These are phyloP conservation scores for Coprinopsis sp. DNA, from an alignment of 768 basidiomycete genomes.

Conservation along the genomic window DNA sequence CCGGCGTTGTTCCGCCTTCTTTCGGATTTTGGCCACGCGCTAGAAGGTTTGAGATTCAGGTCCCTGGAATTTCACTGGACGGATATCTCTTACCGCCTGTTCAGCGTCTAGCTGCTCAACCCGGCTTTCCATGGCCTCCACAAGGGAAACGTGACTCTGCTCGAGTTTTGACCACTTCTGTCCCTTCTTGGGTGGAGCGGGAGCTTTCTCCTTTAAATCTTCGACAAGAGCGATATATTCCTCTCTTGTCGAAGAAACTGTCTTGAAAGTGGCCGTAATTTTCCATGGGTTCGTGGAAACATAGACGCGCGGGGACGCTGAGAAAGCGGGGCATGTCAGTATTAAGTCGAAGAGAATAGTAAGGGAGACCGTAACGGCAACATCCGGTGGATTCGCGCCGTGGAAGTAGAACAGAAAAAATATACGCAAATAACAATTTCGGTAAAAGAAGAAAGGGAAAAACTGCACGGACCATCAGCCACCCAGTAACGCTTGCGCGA, in stretches of 20 bases:
- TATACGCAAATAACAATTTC: slow-evolving; percentile 61
- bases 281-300: slow-evolving; percentile 90
- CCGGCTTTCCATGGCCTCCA: slow-evolving; percentile 58
- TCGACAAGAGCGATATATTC: slow-evolving; percentile 69
- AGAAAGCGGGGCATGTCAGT: slow-evolving; percentile 21
- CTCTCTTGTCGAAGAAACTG: slow-evolving; percentile 64
- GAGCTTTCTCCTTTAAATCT: slow-evolving; percentile 49
- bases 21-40: slow-evolving; percentile 68
- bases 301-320: slow-evolving; percentile 84
- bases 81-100: slow-evolving; percentile 67
- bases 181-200: slow-evolving; percentile 40
- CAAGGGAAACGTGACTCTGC: slow-evolving; percentile 54
- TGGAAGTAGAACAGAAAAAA: slow-evolving; percentile 53
- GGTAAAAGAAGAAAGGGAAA: slow-evolving; percentile 24
- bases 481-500: slow-evolving; percentile 81
- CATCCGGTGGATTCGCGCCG: slow-evolving; percentile 37
- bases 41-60: slow-evolving; percentile 23
- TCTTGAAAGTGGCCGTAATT: slow-evolving; percentile 70
- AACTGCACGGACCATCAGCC: slow-evolving; percentile 78
- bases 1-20: slow-evolving; percentile 65
- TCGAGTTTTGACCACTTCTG: slow-evolving; percentile 55
- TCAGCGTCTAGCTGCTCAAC: slow-evolving; percentile 66
- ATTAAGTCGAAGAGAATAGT: slow-evolving; percentile 19
- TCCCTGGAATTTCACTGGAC: slow-evolving; percentile 11
- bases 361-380: slow-evolving; percentile 25